phyloP scores from a whole-genome alignment of 495 filamentous ascomycete species.

The Penicillium fimorum region DNA sequence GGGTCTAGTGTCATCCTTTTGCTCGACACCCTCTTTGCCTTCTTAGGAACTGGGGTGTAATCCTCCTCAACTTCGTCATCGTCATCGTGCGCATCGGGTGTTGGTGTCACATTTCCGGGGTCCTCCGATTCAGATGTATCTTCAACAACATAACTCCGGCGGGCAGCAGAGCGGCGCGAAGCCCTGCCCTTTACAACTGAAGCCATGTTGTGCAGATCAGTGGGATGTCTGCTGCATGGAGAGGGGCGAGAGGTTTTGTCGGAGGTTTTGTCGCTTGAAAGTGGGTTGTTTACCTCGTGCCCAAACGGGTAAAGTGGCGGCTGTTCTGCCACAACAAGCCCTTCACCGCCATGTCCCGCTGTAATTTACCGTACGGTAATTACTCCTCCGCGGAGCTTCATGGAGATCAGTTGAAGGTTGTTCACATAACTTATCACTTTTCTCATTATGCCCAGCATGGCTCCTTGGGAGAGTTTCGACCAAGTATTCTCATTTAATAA shows the following conservation, averaged over 20 bases:
- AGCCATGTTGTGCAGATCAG: slow-evolving; percentile 47
- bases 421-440: slow-evolving; percentile 3
- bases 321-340: slow-evolving; percentile 41
- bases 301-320: slow-evolving; percentile 37
- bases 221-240: slow-evolving; percentile 29
- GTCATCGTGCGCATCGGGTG: slow-evolving; percentile 38
- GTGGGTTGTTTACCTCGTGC: slow-evolving; percentile 50
- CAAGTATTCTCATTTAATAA: slow-evolving; percentile 61
- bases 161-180: slow-evolving; percentile 68
- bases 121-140: slow-evolving; percentile 69
- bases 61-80: slow-evolving; percentile 66
- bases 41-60: slow-evolving; percentile 69
- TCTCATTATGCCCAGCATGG: slow-evolving; percentile 30
- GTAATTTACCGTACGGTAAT: slow-evolving; percentile 27
- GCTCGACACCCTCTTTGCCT: slow-evolving; percentile 45
- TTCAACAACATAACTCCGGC: slow-evolving; percentile 69
- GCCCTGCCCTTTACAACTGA: slow-evolving; percentile 67
- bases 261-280: slow-evolving; percentile 31
- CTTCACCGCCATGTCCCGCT: slow-evolving; percentile 28
- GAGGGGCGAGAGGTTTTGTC: slow-evolving; percentile 22
- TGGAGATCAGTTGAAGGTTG: not conserved
- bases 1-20: slow-evolving; percentile 59
- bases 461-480: slow-evolving; percentile 57
- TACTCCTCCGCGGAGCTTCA: slow-evolving; percentile 22
- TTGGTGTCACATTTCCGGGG: slow-evolving; percentile 53